A percentile compares a stretch with the other conserved stretches of the same genome.
These are phyloP conservation scores for Globisporangium paroecandrum DNA, from an alignment of 352 stramenopile genomes.

Conservation along the genomic window DNA sequence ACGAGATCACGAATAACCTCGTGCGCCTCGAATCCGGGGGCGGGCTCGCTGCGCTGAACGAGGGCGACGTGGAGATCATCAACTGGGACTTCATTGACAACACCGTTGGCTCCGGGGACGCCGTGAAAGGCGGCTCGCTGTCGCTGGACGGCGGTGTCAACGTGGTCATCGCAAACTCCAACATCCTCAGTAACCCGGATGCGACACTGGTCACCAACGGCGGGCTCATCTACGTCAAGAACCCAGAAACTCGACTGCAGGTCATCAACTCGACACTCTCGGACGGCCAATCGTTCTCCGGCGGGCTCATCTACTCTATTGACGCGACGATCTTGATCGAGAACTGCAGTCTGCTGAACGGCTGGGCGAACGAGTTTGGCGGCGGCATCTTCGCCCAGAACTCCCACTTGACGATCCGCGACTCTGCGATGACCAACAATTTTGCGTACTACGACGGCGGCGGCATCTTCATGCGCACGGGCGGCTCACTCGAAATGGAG, in stretches of 20 bases:
- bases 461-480: conserved; percentile 42
- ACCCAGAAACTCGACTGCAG: conserved; percentile 22
- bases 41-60: conserved; percentile 24
- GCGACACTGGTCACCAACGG: conserved; percentile 29
- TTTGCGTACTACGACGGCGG: conserved; percentile 62
- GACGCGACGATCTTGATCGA: conserved; percentile 24
- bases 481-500: conserved; percentile 22
- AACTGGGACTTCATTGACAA: conserved; percentile 41
- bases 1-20: conserved; percentile 22
- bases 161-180: conserved; percentile 25
- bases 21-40: conserved; percentile 24
- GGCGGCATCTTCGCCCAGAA: conserved; percentile 39
- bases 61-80: conserved; percentile 14
- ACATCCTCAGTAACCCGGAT: conserved; percentile 28
- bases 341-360: conserved; percentile 34
- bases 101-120: conserved; percentile 21
- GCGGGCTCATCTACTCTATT: conserved; percentile 43
- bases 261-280: conserved; percentile 38
- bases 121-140: conserved; percentile 24
- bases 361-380: conserved; percentile 48
- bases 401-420: conserved; percentile 18
- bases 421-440: conserved; percentile 35
- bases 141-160: conserved; percentile 23
- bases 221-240: conserved; percentile 45
- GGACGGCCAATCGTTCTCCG: conserved; percentile 34